Conservation (phyloP, 2,329 filamentous ascomycete genomes). For the Scolecobasidium constrictum region DNA sequence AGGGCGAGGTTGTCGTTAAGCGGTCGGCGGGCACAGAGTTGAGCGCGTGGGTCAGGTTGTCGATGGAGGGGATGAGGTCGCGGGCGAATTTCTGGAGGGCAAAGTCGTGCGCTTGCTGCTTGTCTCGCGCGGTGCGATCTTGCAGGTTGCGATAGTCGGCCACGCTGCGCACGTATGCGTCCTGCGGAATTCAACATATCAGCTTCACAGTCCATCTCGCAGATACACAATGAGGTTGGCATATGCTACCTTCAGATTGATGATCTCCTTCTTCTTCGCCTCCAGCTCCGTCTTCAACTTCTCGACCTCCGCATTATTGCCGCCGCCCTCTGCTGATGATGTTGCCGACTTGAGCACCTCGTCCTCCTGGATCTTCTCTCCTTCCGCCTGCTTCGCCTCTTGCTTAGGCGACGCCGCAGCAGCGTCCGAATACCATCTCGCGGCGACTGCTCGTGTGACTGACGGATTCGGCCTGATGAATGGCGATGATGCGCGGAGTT, state of each 20-base stretch:
- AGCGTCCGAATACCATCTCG: constrained; percentile 26
- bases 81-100: constrained; percentile 90
- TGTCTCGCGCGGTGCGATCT: constrained; percentile 83
- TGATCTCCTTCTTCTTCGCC: constrained; percentile 58
- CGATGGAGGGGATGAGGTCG: constrained; percentile 88
- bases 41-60: constrained; percentile 94
- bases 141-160: constrained; percentile 98
- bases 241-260: constrained; percentile 70
- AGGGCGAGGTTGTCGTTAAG: constrained; percentile 35
- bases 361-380: constrained; percentile 15
- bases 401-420: constrained; percentile 25
- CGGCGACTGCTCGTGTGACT: constrained; percentile 5
- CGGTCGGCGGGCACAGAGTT: constrained; percentile 66
- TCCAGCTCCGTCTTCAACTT: constrained; percentile 55
- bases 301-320: constrained; percentile 18
- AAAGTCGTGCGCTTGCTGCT: constrained; percentile 78
- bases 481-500: constrained; percentile 17
- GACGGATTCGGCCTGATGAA: constrained; percentile 1
- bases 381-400: constrained; percentile 20
- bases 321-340: constrained; percentile 23
- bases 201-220: not conserved
- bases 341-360: constrained; percentile 9
- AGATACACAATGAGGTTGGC: not conserved
- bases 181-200: constrained; percentile 53
- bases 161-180: constrained; percentile 86